Conservation (phyloP, 2,329 filamentous ascomycete species). For the Rugonectria rugulosa region DNA sequence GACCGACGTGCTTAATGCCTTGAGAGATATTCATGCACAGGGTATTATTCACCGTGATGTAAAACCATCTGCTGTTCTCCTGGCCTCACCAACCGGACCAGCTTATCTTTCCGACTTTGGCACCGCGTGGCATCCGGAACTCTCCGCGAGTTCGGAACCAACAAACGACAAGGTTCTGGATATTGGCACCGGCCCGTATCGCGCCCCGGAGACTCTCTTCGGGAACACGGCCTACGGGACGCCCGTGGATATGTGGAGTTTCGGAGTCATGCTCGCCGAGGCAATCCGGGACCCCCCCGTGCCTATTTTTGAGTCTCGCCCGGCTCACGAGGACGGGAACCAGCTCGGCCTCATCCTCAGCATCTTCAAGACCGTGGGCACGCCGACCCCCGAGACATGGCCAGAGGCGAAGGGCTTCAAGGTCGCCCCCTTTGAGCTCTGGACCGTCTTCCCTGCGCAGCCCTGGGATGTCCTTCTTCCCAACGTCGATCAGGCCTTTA, state of each 20-base stretch:
- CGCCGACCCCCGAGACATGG: slow-evolving; percentile 82
- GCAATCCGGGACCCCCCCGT: slow-evolving; percentile 61
- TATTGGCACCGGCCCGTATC: slow-evolving; percentile 91
- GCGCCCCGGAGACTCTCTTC: slow-evolving; percentile 89
- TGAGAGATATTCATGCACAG: slow-evolving; percentile 73
- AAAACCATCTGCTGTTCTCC: slow-evolving; percentile 89
- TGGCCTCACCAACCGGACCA: slow-evolving; percentile 71
- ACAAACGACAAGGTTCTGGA: slow-evolving; percentile 82
- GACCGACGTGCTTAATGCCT: slow-evolving; percentile 72
- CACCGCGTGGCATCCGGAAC: slow-evolving; percentile 79
- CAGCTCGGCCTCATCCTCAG: slow-evolving; percentile 90
- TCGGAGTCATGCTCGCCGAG: slow-evolving; percentile 86
- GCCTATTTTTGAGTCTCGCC: slow-evolving; percentile 83
- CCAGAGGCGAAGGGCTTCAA: slow-evolving; percentile 75
- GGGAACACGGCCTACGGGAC: slow-evolving; percentile 77
- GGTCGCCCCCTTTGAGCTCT: slow-evolving; percentile 89
- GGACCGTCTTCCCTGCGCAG: slow-evolving; percentile 73
- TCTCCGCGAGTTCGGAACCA: slow-evolving; percentile 69
- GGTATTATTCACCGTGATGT: slow-evolving; percentile 92
- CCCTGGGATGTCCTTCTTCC: slow-evolving; percentile 76
- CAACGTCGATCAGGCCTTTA: slow-evolving; percentile 62
- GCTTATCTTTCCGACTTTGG: slow-evolving; percentile 91
- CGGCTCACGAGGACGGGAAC: slow-evolving; percentile 79
- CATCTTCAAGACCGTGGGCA: slow-evolving; percentile 91
- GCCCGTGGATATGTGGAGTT: slow-evolving; percentile 87